A percentile compares a stretch with the other conserved stretches of the same genome.
These are phyloP conservation scores for Rhodotorula diobovata DNA, from an alignment of 768 basidiomycete species.

Conservation along the genomic window DNA sequence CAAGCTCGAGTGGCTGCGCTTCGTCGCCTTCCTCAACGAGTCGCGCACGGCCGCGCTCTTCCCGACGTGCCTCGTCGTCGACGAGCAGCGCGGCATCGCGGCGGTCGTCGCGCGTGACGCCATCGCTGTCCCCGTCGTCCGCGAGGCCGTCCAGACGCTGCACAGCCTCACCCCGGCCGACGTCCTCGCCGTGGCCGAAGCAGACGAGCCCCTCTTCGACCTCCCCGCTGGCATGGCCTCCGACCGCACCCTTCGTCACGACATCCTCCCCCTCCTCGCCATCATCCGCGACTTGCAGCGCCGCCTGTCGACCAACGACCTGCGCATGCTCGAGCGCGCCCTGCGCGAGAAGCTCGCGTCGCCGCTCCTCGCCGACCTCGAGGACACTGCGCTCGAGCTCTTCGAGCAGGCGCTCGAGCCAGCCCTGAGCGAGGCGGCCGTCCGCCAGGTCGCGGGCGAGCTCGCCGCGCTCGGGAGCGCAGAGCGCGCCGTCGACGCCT, in stretches of 20 bases:
- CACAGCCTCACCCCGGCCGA: not conserved
- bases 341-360: constrained; percentile 9
- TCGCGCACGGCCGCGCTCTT: constrained; percentile 22
- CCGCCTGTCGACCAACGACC: not conserved
- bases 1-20: constrained; percentile 93
- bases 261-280: constrained; percentile 15
- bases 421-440: not conserved
- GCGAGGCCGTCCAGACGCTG: constrained; percentile 15
- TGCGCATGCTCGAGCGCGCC: constrained; percentile 8
- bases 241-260: constrained; percentile 11
- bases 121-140: constrained; percentile 25
- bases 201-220: not conserved
- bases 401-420: constrained; percentile 24
- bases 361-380: constrained; percentile 18
- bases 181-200: not conserved
- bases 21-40: constrained; percentile 58
- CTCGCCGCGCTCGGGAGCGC: constrained; percentile 17
- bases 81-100: constrained; percentile 17
- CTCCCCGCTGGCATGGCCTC: not conserved
- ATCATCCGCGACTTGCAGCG: constrained; percentile 3
- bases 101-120: constrained; percentile 29
- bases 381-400: constrained; percentile 24
- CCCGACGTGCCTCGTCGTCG: constrained; percentile 27
- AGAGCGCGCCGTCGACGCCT: constrained; percentile 23
- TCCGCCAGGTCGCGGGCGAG: not conserved